Evolutionary conservation across 2,329 filamentous ascomycete genomes (phyloP).

Genomic region (Geosmithia putterillii): DNA sequence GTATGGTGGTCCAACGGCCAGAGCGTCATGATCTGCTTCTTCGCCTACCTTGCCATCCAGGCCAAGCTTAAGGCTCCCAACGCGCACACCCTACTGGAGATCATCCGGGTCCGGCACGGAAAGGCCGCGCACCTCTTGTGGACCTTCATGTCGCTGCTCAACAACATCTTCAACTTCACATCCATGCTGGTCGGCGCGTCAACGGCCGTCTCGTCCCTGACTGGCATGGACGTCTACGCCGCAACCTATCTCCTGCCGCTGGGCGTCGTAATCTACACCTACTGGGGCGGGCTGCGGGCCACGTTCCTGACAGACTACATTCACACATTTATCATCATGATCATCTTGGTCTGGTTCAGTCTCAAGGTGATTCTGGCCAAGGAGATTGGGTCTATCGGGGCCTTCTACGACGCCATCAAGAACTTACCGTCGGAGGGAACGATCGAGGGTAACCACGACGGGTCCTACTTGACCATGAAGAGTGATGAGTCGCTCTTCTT

Average conservation of each 20-base stretch:
- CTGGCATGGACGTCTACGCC: conserved; percentile 42
- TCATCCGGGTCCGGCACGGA: conserved; percentile 66
- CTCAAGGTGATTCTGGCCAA: conserved; percentile 67
- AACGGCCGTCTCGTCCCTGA: conserved; percentile 27
- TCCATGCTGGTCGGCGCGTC: conserved; percentile 72
- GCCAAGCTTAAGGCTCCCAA: conserved; percentile 72
- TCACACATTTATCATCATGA: conserved; percentile 64
- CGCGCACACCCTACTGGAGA: conserved; percentile 68
- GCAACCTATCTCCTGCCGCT: conserved; percentile 72
- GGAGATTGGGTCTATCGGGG: conserved; percentile 57
- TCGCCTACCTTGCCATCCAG: conserved; percentile 75
- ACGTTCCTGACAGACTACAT: conserved; percentile 19
- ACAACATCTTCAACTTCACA: conserved; percentile 69
- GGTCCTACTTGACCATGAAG: conserved; percentile 66
- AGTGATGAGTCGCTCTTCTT: conserved; percentile 59
- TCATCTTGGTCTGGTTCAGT: conserved; percentile 71
- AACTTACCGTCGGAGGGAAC: background rate
- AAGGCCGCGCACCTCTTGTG: conserved; percentile 56
- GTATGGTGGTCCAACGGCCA: conserved; percentile 47
- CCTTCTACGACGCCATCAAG: conserved; percentile 50
- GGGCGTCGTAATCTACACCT: conserved; percentile 66
- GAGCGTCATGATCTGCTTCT: conserved; percentile 72
- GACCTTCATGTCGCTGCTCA: conserved; percentile 65
- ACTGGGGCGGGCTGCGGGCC: conserved; percentile 26
- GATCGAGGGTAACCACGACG: conserved; percentile 55